These are phyloP conservation scores for Phylloporus arenicola DNA, from an alignment of 768 basidiomycete species.

Conservation along the genomic window DNA sequence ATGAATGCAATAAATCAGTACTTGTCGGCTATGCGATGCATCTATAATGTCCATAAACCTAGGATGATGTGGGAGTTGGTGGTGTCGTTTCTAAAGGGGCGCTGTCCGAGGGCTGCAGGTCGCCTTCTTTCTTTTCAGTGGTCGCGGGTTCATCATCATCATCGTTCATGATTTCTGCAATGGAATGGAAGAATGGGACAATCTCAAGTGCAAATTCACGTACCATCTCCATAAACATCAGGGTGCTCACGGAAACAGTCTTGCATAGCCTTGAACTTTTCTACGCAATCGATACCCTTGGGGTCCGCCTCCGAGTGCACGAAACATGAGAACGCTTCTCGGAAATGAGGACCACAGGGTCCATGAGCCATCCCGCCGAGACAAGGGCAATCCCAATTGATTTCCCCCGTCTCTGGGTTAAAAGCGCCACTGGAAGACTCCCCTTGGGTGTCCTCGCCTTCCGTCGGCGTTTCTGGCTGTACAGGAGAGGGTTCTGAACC, in stretches of 20 bases:
- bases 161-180: slow-evolving; percentile 62
- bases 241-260: slow-evolving; percentile 95
- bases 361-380: slow-evolving; percentile 98
- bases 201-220: slow-evolving; percentile 23
- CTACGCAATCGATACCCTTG: slow-evolving; percentile 96
- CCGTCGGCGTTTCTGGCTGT: slow-evolving; percentile 6
- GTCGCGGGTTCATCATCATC: slow-evolving; percentile 43
- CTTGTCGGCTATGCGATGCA: slow-evolving; percentile 12
- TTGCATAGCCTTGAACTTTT: slow-evolving; percentile 97
- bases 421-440: slow-evolving; percentile 54
- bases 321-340: slow-evolving; percentile 95
- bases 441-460: slow-evolving; percentile 24
- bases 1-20: slow-evolving; percentile 26
- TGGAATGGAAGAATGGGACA: slow-evolving; percentile 2
- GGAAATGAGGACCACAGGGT: slow-evolving; percentile 90
- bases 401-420: slow-evolving; percentile 96
- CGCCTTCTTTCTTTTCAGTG: slow-evolving; percentile 4
- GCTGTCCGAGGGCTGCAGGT: slow-evolving; percentile 1
- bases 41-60: slow-evolving; percentile 19
- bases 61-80: slow-evolving; percentile 14
- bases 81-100: slow-evolving; percentile 7
- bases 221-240: slow-evolving; percentile 92
- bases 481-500: slow-evolving; percentile 6
- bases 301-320: slow-evolving; percentile 91
- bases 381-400: slow-evolving; percentile 99